These are phyloP conservation scores for Eucalyptus shirleyi DNA, from an alignment of 345 rosid genomes.

Conservation along the genomic window DNA sequence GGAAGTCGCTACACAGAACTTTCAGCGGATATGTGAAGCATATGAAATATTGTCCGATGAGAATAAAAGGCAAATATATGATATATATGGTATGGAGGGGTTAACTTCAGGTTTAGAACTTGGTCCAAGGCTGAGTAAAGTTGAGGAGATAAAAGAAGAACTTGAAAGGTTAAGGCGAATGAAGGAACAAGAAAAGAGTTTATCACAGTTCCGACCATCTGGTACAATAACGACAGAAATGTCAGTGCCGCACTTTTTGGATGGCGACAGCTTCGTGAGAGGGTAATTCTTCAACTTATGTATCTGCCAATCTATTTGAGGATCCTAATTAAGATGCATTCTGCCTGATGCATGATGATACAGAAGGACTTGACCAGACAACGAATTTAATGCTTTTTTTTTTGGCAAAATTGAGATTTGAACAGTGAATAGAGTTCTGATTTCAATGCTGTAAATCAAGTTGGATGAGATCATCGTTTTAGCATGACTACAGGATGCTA, in stretches of 20 bases:
- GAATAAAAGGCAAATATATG: slow-evolving; percentile 71
- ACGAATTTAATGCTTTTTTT: not conserved
- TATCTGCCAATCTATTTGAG: not conserved
- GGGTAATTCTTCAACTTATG: slow-evolving; percentile 33
- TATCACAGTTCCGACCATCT: slow-evolving; percentile 52
- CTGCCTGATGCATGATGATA: not conserved
- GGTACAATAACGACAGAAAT: slow-evolving; percentile 56
- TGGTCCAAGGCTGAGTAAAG: slow-evolving; percentile 67
- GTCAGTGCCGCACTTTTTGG: slow-evolving; percentile 59
- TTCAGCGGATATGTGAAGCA: slow-evolving; percentile 88
- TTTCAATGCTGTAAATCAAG: not conserved
- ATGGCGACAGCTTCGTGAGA: slow-evolving; percentile 82
- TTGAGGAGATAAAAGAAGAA: slow-evolving; percentile 75
- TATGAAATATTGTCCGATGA: slow-evolving; percentile 84
- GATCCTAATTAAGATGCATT: not conserved
- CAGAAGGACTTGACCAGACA: not conserved
- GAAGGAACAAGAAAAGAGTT: slow-evolving; percentile 56
- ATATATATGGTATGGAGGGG: slow-evolving; percentile 95
- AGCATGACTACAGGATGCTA: not conserved
- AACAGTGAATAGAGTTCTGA: not conserved
- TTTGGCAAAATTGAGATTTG: not conserved
- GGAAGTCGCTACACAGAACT: slow-evolving; percentile 77
- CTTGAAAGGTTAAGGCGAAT: slow-evolving; percentile 56
- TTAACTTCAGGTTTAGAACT: slow-evolving; percentile 81
- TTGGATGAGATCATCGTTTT: not conserved